Evolutionary conservation across 768 basidiomycete genomes (phyloP).

Genomic region (Pleurotus ostreatus): DNA sequence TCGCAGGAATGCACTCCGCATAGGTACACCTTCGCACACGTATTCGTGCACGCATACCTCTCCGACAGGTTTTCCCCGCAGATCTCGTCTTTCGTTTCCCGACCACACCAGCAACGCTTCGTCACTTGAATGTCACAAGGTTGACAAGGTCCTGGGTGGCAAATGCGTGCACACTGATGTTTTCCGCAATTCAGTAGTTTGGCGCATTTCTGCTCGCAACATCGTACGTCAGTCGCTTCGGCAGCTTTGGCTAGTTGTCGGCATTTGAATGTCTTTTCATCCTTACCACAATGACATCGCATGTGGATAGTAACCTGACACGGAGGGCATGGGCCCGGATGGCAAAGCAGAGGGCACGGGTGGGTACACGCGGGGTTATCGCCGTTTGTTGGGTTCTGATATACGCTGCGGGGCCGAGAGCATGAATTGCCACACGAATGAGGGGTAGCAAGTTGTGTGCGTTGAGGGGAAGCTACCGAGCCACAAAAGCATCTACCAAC

Average conservation of each 20-base stretch:
- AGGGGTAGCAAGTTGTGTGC: slow-evolving; percentile 63
- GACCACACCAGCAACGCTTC: slow-evolving; percentile 80
- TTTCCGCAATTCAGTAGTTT: slow-evolving; percentile 61
- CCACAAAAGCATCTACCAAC: slow-evolving; percentile 77
- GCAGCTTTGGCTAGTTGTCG: slow-evolving; percentile 55
- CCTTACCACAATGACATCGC: slow-evolving; percentile 77
- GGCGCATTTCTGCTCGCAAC: slow-evolving; percentile 41
- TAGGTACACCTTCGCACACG: slow-evolving; percentile 44
- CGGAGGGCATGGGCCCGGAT: slow-evolving; percentile 95
- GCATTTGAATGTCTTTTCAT: slow-evolving; percentile 30
- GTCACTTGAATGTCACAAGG: slow-evolving; percentile 54
- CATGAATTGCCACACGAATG: slow-evolving; percentile 77
- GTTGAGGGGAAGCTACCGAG: slow-evolving; percentile 67
- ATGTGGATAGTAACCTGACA: slow-evolving; percentile 77
- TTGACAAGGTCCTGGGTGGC: slow-evolving; percentile 76
- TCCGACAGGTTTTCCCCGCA: slow-evolving; percentile 81
- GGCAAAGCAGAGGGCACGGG: slow-evolving; percentile 80
- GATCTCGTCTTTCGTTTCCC: slow-evolving; percentile 45
- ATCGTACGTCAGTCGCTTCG: slow-evolving; percentile 29
- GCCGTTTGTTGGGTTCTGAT: background rate
- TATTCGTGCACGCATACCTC: slow-evolving; percentile 47
- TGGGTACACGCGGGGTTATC: slow-evolving; percentile 60
- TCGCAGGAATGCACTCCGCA: slow-evolving; percentile 77
- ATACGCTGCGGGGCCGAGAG: slow-evolving; percentile 43
- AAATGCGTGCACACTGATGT: slow-evolving; percentile 64